Evolutionary conservation across 176 grass and related monocot genomes (phyloP).

Genomic region (Carex kokanica): DNA sequence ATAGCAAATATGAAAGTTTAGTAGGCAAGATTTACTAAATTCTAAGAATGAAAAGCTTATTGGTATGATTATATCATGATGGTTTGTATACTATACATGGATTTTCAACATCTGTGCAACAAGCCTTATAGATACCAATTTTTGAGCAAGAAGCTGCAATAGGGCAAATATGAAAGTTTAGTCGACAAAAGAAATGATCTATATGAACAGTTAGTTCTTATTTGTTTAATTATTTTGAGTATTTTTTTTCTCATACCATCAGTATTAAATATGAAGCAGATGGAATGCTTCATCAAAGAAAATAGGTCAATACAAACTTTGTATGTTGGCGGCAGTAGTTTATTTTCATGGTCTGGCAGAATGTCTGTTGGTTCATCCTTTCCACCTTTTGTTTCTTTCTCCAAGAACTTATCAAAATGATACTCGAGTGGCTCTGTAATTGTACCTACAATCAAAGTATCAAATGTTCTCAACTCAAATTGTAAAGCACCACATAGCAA

Average conservation of each 20-base stretch:
- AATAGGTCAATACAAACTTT: not conserved
- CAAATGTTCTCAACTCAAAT: no score
- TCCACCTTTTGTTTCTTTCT: no score
- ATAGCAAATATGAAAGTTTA: no score
- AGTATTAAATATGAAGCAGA: not conserved
- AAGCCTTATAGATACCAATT: no score
- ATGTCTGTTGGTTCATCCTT: not conserved
- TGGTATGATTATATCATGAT: not conserved
- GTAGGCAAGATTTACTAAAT: no score
- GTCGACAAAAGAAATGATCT: not conserved
- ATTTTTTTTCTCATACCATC: not conserved
- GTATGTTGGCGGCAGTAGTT: not conserved
- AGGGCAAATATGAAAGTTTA: not conserved
- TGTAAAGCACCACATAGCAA: not conserved
- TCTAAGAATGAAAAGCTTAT: no score
- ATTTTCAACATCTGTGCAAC: not conserved
- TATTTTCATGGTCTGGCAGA: no score
- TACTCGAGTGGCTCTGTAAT: not conserved
- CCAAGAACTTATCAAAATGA: not conserved
- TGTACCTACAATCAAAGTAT: not conserved
- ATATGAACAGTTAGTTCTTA: not conserved
- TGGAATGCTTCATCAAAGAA: no score
- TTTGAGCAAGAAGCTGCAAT: not conserved
- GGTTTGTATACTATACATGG: not conserved
- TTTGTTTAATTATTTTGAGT: not conserved